Evolutionary conservation across 2,329 filamentous ascomycete species (phyloP).

Genomic region (Cladophialophora chaetospira): DNA sequence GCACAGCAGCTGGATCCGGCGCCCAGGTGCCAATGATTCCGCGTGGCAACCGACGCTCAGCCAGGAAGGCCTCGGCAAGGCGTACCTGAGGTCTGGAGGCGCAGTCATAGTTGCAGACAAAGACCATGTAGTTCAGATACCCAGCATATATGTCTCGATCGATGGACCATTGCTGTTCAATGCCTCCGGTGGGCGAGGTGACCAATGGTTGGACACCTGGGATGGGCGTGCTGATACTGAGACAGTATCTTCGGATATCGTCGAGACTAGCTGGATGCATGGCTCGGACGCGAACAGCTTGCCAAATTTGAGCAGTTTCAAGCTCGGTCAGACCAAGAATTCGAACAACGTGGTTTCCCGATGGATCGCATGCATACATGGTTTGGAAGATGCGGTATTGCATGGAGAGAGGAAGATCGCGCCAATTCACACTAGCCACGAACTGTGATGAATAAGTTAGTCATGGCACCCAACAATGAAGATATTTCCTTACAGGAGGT

Average conservation of each 20-base stretch:
- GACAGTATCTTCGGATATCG: conserved; percentile 15
- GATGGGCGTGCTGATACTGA: not conserved
- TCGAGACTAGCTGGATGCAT: conserved; percentile 6
- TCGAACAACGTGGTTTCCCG: not conserved
- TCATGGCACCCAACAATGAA: not conserved
- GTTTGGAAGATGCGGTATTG: conserved; percentile 24
- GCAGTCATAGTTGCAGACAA: conserved; percentile 22
- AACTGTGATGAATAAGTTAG: conserved; percentile 6
- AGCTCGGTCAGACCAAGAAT: conserved; percentile 18
- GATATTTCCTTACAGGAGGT: not conserved
- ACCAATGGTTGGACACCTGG: not conserved
- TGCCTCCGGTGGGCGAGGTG: conserved; percentile 1
- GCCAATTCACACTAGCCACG: conserved; percentile 7
- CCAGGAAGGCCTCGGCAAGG: conserved; percentile 12
- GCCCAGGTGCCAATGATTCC: conserved; percentile 19
- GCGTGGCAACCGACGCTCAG: not conserved
- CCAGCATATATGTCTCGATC: conserved; percentile 19
- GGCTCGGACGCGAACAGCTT: conserved; percentile 2
- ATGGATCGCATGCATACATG: not conserved
- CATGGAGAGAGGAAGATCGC: conserved; percentile 17
- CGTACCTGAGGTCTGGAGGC: conserved; percentile 18
- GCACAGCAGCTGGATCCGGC: conserved; percentile 13
- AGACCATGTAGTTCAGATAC: conserved; percentile 21
- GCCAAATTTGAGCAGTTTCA: conserved; percentile 13
- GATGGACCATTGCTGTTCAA: conserved; percentile 3